Evolutionary conservation across 2,329 filamentous ascomycete species (phyloP), one percentile per base, ranked within the genome.

Genomic region (Fusarium drepaniforme): DNA sequence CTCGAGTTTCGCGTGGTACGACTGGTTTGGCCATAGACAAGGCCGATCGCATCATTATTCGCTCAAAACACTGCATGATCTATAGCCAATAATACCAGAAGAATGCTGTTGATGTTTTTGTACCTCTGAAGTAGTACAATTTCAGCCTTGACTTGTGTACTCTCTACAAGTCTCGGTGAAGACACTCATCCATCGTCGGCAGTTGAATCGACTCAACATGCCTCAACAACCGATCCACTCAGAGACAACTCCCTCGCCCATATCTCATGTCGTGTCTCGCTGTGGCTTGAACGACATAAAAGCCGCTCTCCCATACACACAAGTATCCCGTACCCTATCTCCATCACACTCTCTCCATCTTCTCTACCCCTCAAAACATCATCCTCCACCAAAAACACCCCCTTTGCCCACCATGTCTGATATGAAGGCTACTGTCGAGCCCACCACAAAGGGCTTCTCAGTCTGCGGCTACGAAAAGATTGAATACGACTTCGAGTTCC

Each of bases 381-480:
- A 59, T 25, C 13, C 23, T 44, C 53, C 35, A 33, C 25, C 7
- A 33, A 18, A 4, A 66, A 33, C 9, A 11, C 33, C 25, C 4
- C 25, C 18, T 46, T 51, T 38, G 25, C 51, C 79, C 70, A 86
- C 75, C 73, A 93, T 94, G 92, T 94, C 92, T 80, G 91, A 94
- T 81, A 88, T 93, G 80, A 92, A 90, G 79, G 92, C 92, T 68
- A 88, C 88, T 64, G 91, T 94, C 74, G 83, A 86, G 71, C 89
- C 92, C 83, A 93, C 90, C 72, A 83, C 87, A 76, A 85, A 87
- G 70, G 92, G 92, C 42, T 94, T 94, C 83, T 90, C 92, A 75
- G 92, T 94, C 71, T 90, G 91, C 76, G 92, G 92, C 28, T 93
- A 93, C 77, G 92, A 94, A 86, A 94, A 93, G 86, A 93, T 94